Evolutionary conservation across 179 eudicot genomes (phyloP), one percentile per base, ranked within the genome.

Genomic region (Vitellaria paradoxa): DNA sequence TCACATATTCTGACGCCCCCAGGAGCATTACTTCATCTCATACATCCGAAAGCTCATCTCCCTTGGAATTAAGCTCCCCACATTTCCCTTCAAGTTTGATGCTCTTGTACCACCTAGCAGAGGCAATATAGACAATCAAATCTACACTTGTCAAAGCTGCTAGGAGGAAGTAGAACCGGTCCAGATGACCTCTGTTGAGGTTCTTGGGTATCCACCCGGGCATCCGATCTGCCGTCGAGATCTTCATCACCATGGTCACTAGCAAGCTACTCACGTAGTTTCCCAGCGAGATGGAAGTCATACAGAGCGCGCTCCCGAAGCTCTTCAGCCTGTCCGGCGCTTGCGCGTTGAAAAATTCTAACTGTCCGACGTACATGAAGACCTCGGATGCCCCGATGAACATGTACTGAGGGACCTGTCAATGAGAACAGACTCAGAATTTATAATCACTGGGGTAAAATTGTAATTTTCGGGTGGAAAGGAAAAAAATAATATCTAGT

Each of bases 231-330:
- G 42, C 73, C 0, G 89, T 74, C 0, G 97, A 88, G 57, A 92
- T 76, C 7, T 78, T 57, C 94, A 90, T 90, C 3, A 92, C 90
- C 24, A 87, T 65, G 15, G 82, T 79, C 72, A 92, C 92, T 6
- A 92, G 68, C 30, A 92, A 72, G 70, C 89, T 86, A 75, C 97
- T 92, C 3, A 85, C 91, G 14, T 90, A 92, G 74, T 92, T 92
- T 15, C 97, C 94, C 0, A 92, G 80, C 0, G 97, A 92, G 50
- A 92, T 92, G 0, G 97, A 92, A 1, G 94, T 88, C 97, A 92
- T 92, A 53, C 94, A 90, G 53, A 92, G 91, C 8, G 97, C 88
- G 77, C 94, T 92, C 4, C 97, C 97, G n/a, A 92, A 90, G 61
- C 92, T 89, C 78, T 92, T 92, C 1, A 92, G 88, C 9, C 94